Evolutionary conservation across 768 basidiomycete genomes (phyloP), one percentile per base, ranked within the genome.

Genomic region (Suillus paluster): DNA sequence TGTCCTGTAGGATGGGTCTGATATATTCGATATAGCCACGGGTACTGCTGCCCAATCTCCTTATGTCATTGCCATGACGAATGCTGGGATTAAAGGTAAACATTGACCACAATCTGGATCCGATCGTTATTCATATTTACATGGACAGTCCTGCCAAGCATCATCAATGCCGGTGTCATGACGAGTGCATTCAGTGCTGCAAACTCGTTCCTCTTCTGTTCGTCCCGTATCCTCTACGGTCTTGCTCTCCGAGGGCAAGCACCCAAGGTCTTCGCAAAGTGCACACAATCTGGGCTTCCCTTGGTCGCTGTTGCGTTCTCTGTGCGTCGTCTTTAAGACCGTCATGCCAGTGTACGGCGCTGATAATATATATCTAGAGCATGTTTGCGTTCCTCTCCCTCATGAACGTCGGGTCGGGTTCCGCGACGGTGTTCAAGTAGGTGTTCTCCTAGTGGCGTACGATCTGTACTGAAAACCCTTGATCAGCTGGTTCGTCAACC

Each of bases 1-100:
- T 17, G 58, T 27, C 39, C 19, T 23, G 4, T 23, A 10, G 1
- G 49, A 45, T 30, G 38, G 17, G 21, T 30, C 46, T 50, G 54
- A 59, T 36, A 38, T 86, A 4, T 89, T 89, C 77, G 79, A 3
- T 41, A 12, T 25, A 45, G 63, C 55, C 57, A 58, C 79, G 34
- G 85, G 85, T 57, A 92, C 84, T 56, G 91, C 91, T 15, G 84
- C 89, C 0, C 67, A 87, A 57, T 92, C 90, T 5, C 92, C 93
- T 4, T 95, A 91, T 75, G 91, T 94, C 63, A 89, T 94, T 63
- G 92, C 92, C 8, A 86, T 94, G 66, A 81, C 75, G 36, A 79
- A 81, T 44, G 87, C 90, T 0, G 88, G 91, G 17, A 85, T 92
- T 70, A 86, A 83, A 75, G 83, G 82, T 82, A 53, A 30, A 9